A percentile compares a stretch with the other conserved stretches of the same genome.
phyloP scores from a whole-genome alignment of 2,329 filamentous ascomycete species.

The Blastomyces gilchristii region DNA sequence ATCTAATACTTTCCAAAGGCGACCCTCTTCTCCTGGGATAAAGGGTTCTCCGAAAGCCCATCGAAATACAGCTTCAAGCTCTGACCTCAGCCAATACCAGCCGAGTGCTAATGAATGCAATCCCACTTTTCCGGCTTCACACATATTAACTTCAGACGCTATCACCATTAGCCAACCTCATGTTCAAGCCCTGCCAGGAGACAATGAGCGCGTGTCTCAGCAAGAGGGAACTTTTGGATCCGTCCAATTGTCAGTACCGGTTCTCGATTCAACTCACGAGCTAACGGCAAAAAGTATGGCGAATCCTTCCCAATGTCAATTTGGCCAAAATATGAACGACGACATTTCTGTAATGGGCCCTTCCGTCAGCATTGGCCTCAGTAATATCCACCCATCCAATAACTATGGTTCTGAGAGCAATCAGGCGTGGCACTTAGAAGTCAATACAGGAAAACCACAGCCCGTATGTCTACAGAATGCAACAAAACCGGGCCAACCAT shows the following conservation, averaged over 20 bases:
- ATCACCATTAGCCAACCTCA: background rate
- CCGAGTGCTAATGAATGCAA: background rate
- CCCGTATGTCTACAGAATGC: background rate
- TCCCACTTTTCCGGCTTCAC: background rate
- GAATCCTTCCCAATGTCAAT: background rate
- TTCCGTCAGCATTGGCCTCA: background rate
- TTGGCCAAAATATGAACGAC: background rate
- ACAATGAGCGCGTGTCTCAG: background rate
- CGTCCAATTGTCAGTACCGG: background rate
- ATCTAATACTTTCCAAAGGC: background rate
- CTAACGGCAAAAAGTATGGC: background rate
- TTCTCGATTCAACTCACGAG: background rate
- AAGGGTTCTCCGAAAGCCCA: background rate
- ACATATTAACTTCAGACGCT: background rate
- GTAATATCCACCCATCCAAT: background rate
- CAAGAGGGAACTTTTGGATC: background rate
- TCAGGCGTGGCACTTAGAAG: background rate
- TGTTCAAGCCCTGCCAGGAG: background rate
- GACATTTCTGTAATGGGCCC: background rate
- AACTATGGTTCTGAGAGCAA: background rate
- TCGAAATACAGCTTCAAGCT: background rate
- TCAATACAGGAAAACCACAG: background rate
- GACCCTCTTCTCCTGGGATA: background rate
- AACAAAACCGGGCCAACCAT: background rate
- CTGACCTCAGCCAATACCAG: background rate